Percentiles rank a stretch among this genome's conserved stretches.
Conservation (phyloP, 2,329 filamentous ascomycete genomes). For the Fusarium sarcochroum region DNA sequence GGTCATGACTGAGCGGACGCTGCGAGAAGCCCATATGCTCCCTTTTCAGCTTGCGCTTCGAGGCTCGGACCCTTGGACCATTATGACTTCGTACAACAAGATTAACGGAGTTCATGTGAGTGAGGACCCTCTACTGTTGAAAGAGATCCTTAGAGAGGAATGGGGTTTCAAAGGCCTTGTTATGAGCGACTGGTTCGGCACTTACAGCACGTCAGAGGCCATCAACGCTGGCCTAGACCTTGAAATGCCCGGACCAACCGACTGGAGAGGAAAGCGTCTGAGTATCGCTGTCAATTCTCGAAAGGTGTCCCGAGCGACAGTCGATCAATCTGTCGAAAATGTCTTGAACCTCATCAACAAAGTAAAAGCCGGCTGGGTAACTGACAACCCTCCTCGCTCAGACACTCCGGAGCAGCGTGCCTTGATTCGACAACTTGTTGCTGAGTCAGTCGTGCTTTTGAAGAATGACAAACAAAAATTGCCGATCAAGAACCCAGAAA, state of each 20-base stretch:
- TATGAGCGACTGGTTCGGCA: conserved; percentile 55
- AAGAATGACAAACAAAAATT: conserved; percentile 19
- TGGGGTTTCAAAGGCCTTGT: conserved; percentile 40
- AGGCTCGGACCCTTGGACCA: conserved; percentile 55
- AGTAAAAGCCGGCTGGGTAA: conserved; percentile 7
- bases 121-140: conserved; percentile 38
- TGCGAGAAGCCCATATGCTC: conserved; percentile 48
- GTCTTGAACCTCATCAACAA: conserved; percentile 37
- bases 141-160: conserved; percentile 51
- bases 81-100: conserved; percentile 52
- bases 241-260: conserved; percentile 54
- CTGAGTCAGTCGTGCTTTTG: conserved; percentile 28
- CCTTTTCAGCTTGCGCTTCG: conserved; percentile 57
- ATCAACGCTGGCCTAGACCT: conserved; percentile 49
- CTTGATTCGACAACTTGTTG: conserved; percentile 29
- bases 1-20: conserved; percentile 37
- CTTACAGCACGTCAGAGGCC: conserved; percentile 49
- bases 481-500: conserved; percentile 33
- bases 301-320: conserved; percentile 35
- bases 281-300: conserved; percentile 48
- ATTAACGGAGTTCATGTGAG: conserved; percentile 58
- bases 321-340: conserved; percentile 48
- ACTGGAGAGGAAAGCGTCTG: conserved; percentile 42
- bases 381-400: conserved; percentile 5
- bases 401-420: conserved; percentile 31